These are phyloP conservation scores for Penicillium frequentans DNA, from an alignment of 2,329 filamentous ascomycete species.

Conservation along the genomic window DNA sequence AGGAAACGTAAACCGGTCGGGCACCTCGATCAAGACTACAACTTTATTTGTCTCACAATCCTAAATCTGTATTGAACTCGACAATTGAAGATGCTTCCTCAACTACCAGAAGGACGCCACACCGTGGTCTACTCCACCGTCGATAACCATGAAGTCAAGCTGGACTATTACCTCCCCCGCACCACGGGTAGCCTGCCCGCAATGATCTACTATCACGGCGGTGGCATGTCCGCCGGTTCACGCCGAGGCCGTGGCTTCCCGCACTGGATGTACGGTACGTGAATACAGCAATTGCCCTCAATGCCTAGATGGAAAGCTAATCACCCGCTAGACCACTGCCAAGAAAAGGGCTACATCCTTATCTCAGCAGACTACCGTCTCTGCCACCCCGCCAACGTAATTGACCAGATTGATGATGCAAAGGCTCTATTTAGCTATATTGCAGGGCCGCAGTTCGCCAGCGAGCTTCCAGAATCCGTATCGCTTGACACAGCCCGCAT, in stretches of 20 bases:
- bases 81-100: background rate
- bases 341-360: constrained; percentile 21
- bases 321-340: constrained; percentile 15
- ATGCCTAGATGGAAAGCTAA: background rate
- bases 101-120: constrained; percentile 1
- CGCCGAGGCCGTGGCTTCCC: constrained; percentile 10
- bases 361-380: constrained; percentile 24
- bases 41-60: background rate
- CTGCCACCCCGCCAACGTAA: constrained; percentile 18
- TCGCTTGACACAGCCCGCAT: constrained; percentile 16
- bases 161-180: constrained; percentile 21
- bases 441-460: constrained; percentile 5
- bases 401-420: constrained; percentile 23
- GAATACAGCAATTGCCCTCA: background rate
- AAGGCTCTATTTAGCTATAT: constrained; percentile 18
- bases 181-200: constrained; percentile 13
- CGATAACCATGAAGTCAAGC: constrained; percentile 17
- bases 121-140: constrained; percentile 21
- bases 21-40: background rate
- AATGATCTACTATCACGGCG: constrained; percentile 24
- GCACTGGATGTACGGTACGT: constrained; percentile 18
- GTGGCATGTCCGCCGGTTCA: constrained; percentile 24
- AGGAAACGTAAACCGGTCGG: background rate
- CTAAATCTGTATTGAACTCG: background rate
- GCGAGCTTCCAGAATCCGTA: background rate